These are phyloP conservation scores for Chaetomiaceae sp. DNA, from an alignment of 2,329 filamentous ascomycete species.

Conservation along the genomic window DNA sequence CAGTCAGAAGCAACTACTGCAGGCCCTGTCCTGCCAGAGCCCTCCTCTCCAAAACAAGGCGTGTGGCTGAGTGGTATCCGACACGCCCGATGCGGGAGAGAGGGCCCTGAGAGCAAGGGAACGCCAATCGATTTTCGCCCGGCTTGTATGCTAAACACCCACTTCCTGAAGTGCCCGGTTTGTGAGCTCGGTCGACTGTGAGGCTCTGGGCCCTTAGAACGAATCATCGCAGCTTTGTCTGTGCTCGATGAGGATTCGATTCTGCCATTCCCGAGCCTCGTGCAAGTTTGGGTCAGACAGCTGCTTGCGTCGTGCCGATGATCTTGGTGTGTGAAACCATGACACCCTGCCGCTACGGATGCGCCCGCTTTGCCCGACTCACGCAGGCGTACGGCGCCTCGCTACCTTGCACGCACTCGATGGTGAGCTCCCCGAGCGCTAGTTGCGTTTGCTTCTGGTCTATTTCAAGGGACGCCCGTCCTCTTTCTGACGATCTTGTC, in stretches of 20 bases:
- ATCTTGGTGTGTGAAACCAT: slow-evolving; percentile 18
- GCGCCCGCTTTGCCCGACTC: slow-evolving; percentile 19
- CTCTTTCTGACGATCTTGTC: slow-evolving; percentile 4
- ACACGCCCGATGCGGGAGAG: slow-evolving; percentile 7
- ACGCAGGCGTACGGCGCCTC: slow-evolving; percentile 5
- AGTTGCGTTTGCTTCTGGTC: slow-evolving; percentile 6
- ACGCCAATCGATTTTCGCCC: slow-evolving; percentile 22
- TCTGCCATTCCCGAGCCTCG: neutral
- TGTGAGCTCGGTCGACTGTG: slow-evolving; percentile 15
- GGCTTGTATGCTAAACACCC: slow-evolving; percentile 17
- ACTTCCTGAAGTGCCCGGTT: slow-evolving; percentile 10
- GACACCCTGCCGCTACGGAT: slow-evolving; percentile 21
- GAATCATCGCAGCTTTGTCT: slow-evolving; percentile 9
- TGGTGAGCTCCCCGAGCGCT: slow-evolving; percentile 5
- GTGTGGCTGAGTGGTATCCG: slow-evolving; percentile 13
- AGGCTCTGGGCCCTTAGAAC: slow-evolving; percentile 21
- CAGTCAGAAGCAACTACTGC: slow-evolving; percentile 11
- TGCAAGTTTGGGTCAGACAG: slow-evolving; percentile 1
- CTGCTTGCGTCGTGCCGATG: neutral
- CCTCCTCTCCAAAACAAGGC: slow-evolving; percentile 18
- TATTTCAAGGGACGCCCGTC: slow-evolving; percentile 20
- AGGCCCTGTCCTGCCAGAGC: slow-evolving; percentile 6
- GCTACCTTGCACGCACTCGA: neutral
- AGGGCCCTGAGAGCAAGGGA: slow-evolving; percentile 8
- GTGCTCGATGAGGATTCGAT: neutral